These are phyloP conservation scores for Melampsora americana DNA, from an alignment of 1,284 basidiomycete species.

Conservation along the genomic window DNA sequence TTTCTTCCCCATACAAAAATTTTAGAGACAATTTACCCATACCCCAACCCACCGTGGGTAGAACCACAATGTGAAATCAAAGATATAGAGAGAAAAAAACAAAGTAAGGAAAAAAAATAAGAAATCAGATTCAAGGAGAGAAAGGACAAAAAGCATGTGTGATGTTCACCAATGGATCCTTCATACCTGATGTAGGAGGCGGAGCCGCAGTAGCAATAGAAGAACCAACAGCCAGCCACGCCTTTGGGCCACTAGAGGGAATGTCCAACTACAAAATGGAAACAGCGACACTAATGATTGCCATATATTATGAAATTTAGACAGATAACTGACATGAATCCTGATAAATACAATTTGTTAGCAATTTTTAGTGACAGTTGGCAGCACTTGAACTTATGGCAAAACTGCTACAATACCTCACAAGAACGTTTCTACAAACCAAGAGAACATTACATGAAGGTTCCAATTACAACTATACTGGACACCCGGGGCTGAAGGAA, in stretches of 20 bases:
- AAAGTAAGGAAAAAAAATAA: not conserved
- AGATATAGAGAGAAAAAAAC: not conserved
- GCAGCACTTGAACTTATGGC: not conserved
- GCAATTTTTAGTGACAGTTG: too few species aligned
- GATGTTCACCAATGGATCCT: not conserved
- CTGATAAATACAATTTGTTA: not conserved
- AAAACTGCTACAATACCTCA: not conserved
- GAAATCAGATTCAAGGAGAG: not conserved
- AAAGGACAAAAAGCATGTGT: not conserved
- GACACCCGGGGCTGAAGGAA: not conserved
- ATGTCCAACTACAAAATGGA: too few species aligned
- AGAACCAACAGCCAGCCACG: not conserved
- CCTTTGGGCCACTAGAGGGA: not conserved
- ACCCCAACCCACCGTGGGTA: not conserved
- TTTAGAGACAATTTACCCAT: constrained; percentile 1
- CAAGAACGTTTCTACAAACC: not conserved
- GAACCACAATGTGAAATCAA: not conserved
- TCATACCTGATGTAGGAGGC: not conserved
- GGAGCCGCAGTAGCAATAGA: not conserved
- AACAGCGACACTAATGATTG: not conserved
- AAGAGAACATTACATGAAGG: not conserved
- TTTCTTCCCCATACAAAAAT: not conserved
- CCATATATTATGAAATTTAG: not conserved
- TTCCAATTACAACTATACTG: not conserved
- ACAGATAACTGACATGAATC: not conserved